Conservation (phyloP, 2,329 filamentous ascomycete genomes). For the Colletotrichum navitas region DNA sequence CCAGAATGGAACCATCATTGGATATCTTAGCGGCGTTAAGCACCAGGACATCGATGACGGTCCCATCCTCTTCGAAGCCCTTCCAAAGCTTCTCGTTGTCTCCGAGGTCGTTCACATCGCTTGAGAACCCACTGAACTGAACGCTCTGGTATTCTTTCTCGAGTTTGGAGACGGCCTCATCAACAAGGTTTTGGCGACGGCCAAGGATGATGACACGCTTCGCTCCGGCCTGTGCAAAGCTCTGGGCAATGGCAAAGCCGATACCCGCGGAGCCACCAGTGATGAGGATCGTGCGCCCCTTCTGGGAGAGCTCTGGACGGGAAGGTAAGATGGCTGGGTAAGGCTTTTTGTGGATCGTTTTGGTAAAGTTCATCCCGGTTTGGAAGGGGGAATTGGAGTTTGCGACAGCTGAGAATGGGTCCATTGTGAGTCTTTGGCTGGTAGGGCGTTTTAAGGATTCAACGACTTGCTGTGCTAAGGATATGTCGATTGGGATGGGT, state of each 20-base stretch:
- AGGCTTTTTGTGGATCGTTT: slow-evolving; percentile 49
- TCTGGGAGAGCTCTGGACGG: slow-evolving; percentile 55
- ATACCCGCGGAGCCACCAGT: slow-evolving; percentile 76
- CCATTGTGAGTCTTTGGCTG: slow-evolving; percentile 17
- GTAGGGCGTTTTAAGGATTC: neutral
- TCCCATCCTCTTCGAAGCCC: slow-evolving; percentile 25
- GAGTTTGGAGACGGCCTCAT: slow-evolving; percentile 47
- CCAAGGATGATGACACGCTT: slow-evolving; percentile 54
- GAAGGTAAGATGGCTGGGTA: slow-evolving; percentile 55
- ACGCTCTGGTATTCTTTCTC: neutral
- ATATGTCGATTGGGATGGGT: no score
- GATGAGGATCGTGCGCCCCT: slow-evolving; percentile 70
- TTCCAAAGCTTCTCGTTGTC: slow-evolving; percentile 29
- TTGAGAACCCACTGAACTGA: neutral
- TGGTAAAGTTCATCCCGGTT: slow-evolving; percentile 44
- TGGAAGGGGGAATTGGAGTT: slow-evolving; percentile 52
- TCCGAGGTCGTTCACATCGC: slow-evolving; percentile 17
- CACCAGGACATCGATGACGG: slow-evolving; percentile 49
- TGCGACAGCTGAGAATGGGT: slow-evolving; percentile 9
- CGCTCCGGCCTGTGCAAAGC: slow-evolving; percentile 61
- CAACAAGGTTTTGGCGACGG: slow-evolving; percentile 51
- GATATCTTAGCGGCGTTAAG: slow-evolving; percentile 45
- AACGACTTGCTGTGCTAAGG: neutral
- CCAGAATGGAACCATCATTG: slow-evolving; percentile 8
- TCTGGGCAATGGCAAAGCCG: slow-evolving; percentile 72